phyloP scores from a whole-genome alignment of 495 filamentous ascomycete genomes.

The Penicillium cinerascens region DNA sequence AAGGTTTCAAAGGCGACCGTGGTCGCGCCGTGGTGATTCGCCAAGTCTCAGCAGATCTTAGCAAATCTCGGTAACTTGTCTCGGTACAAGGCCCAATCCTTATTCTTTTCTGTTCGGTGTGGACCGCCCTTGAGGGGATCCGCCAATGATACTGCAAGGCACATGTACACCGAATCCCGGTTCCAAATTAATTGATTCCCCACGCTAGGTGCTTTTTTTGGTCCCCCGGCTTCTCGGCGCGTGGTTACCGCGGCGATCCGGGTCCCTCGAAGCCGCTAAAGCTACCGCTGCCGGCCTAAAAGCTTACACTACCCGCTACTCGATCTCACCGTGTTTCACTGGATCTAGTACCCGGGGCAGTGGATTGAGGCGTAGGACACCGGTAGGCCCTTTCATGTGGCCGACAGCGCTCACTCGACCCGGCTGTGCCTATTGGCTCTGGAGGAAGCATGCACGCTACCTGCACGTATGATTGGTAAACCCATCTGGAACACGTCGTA shows the following conservation, averaged over 20 bases:
- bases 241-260: not conserved
- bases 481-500: not conserved
- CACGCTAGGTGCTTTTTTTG: constrained; percentile 1
- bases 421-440: not conserved
- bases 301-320: not conserved
- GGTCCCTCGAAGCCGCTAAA: not conserved
- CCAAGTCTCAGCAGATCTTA: constrained; percentile 17
- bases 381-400: not conserved
- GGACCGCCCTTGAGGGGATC: not conserved
- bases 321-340: not conserved
- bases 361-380: not conserved
- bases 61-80: constrained; percentile 9
- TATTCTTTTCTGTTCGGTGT: constrained; percentile 6
- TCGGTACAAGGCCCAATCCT: constrained; percentile 7
- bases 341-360: not conserved
- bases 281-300: not conserved
- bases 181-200: constrained; percentile 1
- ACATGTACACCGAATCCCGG: not conserved
- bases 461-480: not conserved
- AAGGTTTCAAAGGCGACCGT: not conserved
- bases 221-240: not conserved
- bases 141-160: not conserved
- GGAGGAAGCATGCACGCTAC: not conserved
- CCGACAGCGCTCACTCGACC: not conserved
- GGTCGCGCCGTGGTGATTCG: constrained; percentile 9